These are phyloP conservation scores for Trichoderma arundinaceum DNA, from an alignment of 2,329 filamentous ascomycete species.

Conservation along the genomic window DNA sequence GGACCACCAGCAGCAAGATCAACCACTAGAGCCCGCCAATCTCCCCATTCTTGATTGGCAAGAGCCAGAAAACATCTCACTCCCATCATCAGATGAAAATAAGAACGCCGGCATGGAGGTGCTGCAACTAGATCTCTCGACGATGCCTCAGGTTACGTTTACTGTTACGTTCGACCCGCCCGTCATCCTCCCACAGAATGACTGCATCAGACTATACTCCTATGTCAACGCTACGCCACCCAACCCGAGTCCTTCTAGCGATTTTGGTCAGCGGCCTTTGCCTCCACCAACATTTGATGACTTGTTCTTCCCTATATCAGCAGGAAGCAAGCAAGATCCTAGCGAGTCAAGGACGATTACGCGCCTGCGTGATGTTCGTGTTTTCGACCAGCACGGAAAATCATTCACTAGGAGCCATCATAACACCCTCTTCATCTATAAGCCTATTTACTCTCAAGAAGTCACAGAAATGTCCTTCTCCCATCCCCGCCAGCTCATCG, in stretches of 20 bases:
- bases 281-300: slow-evolving; percentile 60
- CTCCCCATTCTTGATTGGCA: slow-evolving; percentile 68
- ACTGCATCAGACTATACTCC: slow-evolving; percentile 67
- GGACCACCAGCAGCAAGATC: slow-evolving; percentile 52
- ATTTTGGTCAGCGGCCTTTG: slow-evolving; percentile 40
- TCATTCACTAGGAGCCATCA: slow-evolving; percentile 49
- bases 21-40: slow-evolving; percentile 50
- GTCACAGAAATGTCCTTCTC: slow-evolving; percentile 74
- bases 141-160: slow-evolving; percentile 73
- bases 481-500: slow-evolving; percentile 76
- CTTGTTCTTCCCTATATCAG: slow-evolving; percentile 60
- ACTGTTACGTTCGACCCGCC: slow-evolving; percentile 76
- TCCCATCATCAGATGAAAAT: slow-evolving; percentile 54
- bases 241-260: slow-evolving; percentile 44
- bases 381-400: slow-evolving; percentile 45
- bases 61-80: slow-evolving; percentile 69
- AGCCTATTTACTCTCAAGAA: slow-evolving; percentile 71
- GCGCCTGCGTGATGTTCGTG: slow-evolving; percentile 54
- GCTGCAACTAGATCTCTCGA: slow-evolving; percentile 53
- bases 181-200: slow-evolving; percentile 68
- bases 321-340: slow-evolving; percentile 57
- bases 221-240: slow-evolving; percentile 56
- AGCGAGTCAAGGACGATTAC: slow-evolving; percentile 63
- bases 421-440: slow-evolving; percentile 72
- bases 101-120: slow-evolving; percentile 60